phyloP scores from a whole-genome alignment of 306 rosid species.

The Luffa acutangula region DNA sequence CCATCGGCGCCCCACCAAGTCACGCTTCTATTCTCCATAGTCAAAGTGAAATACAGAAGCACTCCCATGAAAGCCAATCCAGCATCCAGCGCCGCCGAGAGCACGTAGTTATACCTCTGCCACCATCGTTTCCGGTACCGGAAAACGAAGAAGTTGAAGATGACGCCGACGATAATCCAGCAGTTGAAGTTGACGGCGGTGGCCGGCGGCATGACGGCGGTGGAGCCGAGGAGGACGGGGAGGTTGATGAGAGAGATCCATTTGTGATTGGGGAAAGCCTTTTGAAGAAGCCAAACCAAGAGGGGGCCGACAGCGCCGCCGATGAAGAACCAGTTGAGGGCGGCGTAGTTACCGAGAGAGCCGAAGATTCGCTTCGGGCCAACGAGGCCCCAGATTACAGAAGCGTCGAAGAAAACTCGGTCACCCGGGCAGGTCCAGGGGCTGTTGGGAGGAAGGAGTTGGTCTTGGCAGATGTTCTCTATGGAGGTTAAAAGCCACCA shows the following conservation, averaged over 20 bases:
- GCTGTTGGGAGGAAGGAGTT: constrained; percentile 16
- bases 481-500: constrained; percentile 23
- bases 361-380: constrained; percentile 26
- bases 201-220: constrained; percentile 26
- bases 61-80: constrained; percentile 44
- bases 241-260: constrained; percentile 26
- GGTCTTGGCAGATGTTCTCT: constrained; percentile 22
- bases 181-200: constrained; percentile 24
- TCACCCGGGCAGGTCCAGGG: constrained; percentile 29
- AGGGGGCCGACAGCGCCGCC: constrained; percentile 21
- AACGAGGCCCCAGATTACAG: constrained; percentile 25
- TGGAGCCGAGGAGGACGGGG: constrained; percentile 23
- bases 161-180: constrained; percentile 17
- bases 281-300: constrained; percentile 19
- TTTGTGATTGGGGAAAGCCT: constrained; percentile 16
- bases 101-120: constrained; percentile 30
- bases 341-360: constrained; percentile 15
- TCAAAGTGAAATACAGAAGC: constrained; percentile 28
- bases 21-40: constrained; percentile 10
- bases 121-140: constrained; percentile 24
- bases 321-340: constrained; percentile 26
- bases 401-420: constrained; percentile 21
- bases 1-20: constrained; percentile 45
- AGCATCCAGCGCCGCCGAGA: constrained; percentile 31
- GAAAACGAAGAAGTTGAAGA: constrained; percentile 25